Percentiles rank a stretch among this genome's conserved stretches.
phyloP scores from a whole-genome alignment of 1,139 yeast genomes.

The Kurtzmaniella natalensis region DNA sequence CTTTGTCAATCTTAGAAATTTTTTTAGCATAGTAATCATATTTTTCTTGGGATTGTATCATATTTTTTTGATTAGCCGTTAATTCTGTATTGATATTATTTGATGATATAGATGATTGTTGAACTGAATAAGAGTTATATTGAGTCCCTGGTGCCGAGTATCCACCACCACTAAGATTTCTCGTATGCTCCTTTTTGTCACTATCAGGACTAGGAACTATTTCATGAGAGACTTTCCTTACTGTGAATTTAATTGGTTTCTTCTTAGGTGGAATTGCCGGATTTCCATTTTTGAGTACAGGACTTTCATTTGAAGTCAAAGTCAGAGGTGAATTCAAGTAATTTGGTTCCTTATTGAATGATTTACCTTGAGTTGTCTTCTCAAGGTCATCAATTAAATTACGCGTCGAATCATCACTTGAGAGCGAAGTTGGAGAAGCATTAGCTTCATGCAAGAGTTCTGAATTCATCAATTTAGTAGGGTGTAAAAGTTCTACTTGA shows the following conservation, averaged over 20 bases:
- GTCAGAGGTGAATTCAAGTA: constrained; percentile 1
- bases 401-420: constrained; percentile 28
- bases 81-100: constrained; percentile 1
- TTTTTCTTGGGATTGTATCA: constrained; percentile 24
- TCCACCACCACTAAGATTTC: constrained; percentile 4
- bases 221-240: constrained; percentile 39
- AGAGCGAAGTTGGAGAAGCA: constrained; percentile 26
- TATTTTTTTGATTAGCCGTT: constrained; percentile 4
- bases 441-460: constrained; percentile 4
- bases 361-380: constrained; percentile 4
- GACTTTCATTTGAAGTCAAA: background rate
- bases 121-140: background rate
- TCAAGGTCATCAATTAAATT: constrained; percentile 28
- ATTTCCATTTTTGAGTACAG: background rate
- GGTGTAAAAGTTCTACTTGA: no score
- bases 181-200: constrained; percentile 4
- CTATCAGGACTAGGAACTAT: constrained; percentile 16
- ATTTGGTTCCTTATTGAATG: background rate
- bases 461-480: background rate
- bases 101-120: background rate
- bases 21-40: constrained; percentile 32
- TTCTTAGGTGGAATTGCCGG: constrained; percentile 8
- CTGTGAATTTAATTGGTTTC: constrained; percentile 40
- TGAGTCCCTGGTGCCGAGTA: background rate
- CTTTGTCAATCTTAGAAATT: constrained; percentile 38